Conservation (phyloP, 1,139 yeast genomes). For the Scheffersomyces titani region DNA sequence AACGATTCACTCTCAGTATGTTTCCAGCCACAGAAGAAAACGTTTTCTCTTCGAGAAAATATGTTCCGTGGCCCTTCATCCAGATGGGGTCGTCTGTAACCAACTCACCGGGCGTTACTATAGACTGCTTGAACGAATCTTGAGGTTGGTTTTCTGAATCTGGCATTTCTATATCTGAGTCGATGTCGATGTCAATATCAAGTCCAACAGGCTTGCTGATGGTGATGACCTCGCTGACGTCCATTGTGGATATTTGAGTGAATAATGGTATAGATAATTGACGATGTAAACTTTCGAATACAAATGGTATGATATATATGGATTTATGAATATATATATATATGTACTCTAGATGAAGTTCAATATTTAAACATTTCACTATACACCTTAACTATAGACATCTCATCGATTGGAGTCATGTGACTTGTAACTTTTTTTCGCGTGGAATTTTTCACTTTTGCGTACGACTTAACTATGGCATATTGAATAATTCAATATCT, state of each 20-base stretch:
- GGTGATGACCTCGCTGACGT: constrained; percentile 35
- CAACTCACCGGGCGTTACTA: constrained; percentile 95
- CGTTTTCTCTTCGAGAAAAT: constrained; percentile 68
- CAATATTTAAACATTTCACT: neutral
- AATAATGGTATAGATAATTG: neutral
- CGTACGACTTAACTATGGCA: neutral
- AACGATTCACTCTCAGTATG: constrained; percentile 80
- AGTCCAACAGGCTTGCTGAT: constrained; percentile 34
- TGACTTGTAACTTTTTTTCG: neutral
- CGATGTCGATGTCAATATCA: constrained; percentile 13
- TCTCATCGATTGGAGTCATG: neutral
- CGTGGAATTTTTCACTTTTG: neutral
- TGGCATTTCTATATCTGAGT: constrained; percentile 25
- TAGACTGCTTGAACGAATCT: constrained; percentile 18
- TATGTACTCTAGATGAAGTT: neutral
- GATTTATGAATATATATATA: no score
- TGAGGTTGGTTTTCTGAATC: constrained; percentile 24
- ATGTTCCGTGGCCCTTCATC: constrained; percentile 99
- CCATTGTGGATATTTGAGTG: constrained; percentile 12
- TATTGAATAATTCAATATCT: neutral
- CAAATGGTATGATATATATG: neutral
- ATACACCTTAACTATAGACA: neutral
- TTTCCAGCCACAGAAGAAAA: constrained; percentile 93
- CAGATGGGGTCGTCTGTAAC: constrained; percentile 94
- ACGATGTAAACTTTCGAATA: neutral